Evolutionary conservation across 257 asterid species (phyloP), one percentile per base, ranked within the genome.

Genomic region (Gentiana straminea): DNA sequence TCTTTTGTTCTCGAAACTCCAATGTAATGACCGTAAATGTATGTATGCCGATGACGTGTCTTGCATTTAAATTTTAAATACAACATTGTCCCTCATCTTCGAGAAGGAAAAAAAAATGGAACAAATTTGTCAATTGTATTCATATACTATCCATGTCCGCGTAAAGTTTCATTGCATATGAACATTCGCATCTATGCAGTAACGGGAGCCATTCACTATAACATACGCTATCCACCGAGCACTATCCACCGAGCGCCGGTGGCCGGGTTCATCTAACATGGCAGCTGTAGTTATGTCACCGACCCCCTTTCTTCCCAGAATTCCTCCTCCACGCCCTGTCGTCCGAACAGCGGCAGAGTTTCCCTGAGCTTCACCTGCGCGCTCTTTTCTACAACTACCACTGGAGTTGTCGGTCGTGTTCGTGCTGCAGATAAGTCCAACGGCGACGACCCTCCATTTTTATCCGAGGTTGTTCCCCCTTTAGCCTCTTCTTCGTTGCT

Each of bases 391-490:
- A 51, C 10, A n/a, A 64, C n/a, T 34, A 35, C 54, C 43, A 4
- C n/a, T 53, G 35, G 46, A 24, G 46, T 52, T 15, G 45, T 45
- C 13, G 13, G 49, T 51, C 53, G 57, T 8, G 60, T 56, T 59
- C 67, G 66, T 63, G 62, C 76, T 15, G 50, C 68, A 75, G 41
- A 55, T 57, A 58, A 33, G 34, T 41, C 46, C 46, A 73, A 51
- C 48, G 49, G 62, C 35, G 44, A 54, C 10, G 50, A 58, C 51
- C 4, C 59, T 55, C 51, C 69, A 10, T 58, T 49, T 13, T 53
- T 70, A 13, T 57, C 74, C 41, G 68, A 75, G 80, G 80, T 75
- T 47, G 33, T 55, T 45, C 38, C 41, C 34, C 35, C 44, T 13
- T 8, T 4, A 4, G 61, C 39, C 34, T 32, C 44, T 54, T 24